Percentiles rank a stretch among this genome's conserved stretches.
Evolutionary conservation across 805 yeast species (phyloP).

Genomic region (Metschnikowia arizonensis): DNA sequence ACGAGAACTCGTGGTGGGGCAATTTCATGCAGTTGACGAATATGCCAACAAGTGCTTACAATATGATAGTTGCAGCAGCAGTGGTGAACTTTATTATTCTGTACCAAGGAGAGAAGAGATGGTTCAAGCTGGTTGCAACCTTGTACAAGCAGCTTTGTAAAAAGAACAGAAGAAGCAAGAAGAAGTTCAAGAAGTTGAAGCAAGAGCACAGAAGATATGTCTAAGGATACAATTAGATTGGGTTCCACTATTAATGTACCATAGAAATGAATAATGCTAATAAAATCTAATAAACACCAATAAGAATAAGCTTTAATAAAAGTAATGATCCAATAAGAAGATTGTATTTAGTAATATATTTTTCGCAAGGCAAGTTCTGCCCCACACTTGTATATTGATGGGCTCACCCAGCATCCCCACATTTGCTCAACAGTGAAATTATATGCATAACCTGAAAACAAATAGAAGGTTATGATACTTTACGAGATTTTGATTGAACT

Average conservation of each 20-base stretch:
- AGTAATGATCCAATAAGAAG: too few species aligned
- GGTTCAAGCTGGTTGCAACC: conserved; percentile 41
- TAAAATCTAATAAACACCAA: too few species aligned
- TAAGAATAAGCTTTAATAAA: too few species aligned
- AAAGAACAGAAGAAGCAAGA: conserved; percentile 29
- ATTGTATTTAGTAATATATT: too few species aligned
- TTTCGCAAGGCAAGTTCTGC: not conserved
- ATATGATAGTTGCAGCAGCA: conserved; percentile 45
- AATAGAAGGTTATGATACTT: not conserved
- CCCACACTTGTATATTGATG: not conserved
- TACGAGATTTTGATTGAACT: not conserved
- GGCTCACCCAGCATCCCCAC: not conserved
- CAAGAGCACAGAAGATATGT: not conserved
- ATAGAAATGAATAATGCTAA: too few species aligned
- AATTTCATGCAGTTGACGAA: conserved; percentile 71
- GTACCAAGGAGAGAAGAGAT: conserved; percentile 41
- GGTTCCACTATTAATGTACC: too few species aligned
- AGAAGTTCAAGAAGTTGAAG: conserved; percentile 25
- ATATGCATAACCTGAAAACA: not conserved
- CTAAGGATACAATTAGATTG: not conserved
- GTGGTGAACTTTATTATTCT: conserved; percentile 47
- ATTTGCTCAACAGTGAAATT: not conserved
- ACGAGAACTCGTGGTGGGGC: conserved; percentile 54
- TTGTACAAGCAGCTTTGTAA: conserved; percentile 34
- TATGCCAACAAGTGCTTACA: conserved; percentile 48